These are phyloP conservation scores for Claviceps capensis DNA, from an alignment of 2,329 filamentous ascomycete genomes.

Conservation along the genomic window DNA sequence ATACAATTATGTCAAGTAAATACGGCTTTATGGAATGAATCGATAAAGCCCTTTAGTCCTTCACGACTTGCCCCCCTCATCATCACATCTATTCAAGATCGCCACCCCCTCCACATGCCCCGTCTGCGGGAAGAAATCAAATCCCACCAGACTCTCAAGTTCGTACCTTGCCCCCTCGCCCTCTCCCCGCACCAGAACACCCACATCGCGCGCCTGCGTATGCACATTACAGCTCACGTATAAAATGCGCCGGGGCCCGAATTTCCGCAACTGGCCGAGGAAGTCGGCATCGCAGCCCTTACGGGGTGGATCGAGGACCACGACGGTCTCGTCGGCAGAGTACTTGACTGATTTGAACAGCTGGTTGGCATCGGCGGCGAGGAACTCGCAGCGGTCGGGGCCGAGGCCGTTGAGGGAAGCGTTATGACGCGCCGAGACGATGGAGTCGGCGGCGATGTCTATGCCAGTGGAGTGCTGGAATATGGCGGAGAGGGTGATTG, in stretches of 20 bases:
- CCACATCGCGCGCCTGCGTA: slow-evolving; percentile 88
- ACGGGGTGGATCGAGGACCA: slow-evolving; percentile 92
- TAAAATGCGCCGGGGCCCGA: slow-evolving; percentile 65
- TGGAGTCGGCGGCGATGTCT: slow-evolving; percentile 71
- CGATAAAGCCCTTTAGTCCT: too few species aligned
- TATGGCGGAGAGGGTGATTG: slow-evolving; percentile 73
- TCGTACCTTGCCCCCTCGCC: slow-evolving; percentile 47
- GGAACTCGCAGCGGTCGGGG: slow-evolving; percentile 59
- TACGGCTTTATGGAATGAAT: too few species aligned
- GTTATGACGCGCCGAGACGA: slow-evolving; percentile 66
- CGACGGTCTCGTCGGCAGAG: slow-evolving; percentile 66
- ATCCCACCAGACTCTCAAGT: slow-evolving; percentile 82
- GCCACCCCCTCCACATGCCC: slow-evolving; percentile 57
- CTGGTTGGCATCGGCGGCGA: slow-evolving; percentile 73
- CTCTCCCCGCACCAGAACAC: slow-evolving; percentile 64
- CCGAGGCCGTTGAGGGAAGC: slow-evolving; percentile 61
- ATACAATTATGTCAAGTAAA: too few species aligned
- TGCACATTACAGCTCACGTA: slow-evolving; percentile 98
- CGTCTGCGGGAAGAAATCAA: slow-evolving; percentile 94
- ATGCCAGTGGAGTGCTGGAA: slow-evolving; percentile 82
- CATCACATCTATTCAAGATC: slow-evolving; percentile 42
- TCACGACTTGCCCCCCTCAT: too few species aligned
- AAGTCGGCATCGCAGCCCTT: slow-evolving; percentile 89
- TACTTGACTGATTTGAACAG: slow-evolving; percentile 69
- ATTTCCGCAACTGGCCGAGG: slow-evolving; percentile 63